Percentiles rank a stretch among this genome's conserved stretches.
phyloP scores from a whole-genome alignment of 371 early-diverging fungal species.

The Mortierella sp. region DNA sequence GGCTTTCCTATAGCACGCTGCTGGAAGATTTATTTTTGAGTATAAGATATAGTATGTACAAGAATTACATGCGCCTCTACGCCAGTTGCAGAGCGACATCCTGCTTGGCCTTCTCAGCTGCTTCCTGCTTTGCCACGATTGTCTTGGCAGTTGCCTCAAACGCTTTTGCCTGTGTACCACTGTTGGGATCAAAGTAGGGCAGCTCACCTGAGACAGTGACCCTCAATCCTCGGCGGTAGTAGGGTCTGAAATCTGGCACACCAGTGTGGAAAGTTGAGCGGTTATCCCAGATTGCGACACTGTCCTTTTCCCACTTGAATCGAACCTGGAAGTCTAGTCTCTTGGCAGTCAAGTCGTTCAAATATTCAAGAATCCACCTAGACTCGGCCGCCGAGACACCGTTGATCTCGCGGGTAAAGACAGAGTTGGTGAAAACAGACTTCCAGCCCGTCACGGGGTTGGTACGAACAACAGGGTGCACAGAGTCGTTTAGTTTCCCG shows the following conservation, averaged over 20 bases:
- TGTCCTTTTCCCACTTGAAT: conserved; percentile 68
- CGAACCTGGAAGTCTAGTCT: conserved; percentile 74
- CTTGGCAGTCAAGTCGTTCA: conserved; percentile 62
- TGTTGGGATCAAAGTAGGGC: conserved; percentile 69
- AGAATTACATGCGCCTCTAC: neutral
- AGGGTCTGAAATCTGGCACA: conserved; percentile 63
- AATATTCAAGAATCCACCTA: conserved; percentile 63
- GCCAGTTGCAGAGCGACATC: conserved; percentile 27
- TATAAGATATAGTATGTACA: too few species aligned
- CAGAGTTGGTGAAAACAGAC: conserved; percentile 71
- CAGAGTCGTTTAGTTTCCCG: conserved; percentile 56
- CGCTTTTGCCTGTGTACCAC: conserved; percentile 55
- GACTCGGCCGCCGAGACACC: conserved; percentile 65
- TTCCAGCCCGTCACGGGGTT: conserved; percentile 81
- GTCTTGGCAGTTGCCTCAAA: conserved; percentile 29
- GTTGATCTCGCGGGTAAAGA: conserved; percentile 70
- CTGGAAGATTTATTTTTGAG: too few species aligned
- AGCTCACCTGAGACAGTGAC: conserved; percentile 66
- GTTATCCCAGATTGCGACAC: conserved; percentile 80
- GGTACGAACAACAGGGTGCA: conserved; percentile 72
- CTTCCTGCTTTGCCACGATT: conserved; percentile 52
- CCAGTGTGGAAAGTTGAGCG: conserved; percentile 65
- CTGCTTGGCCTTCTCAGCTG: conserved; percentile 32
- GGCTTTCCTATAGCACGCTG: too few species aligned
- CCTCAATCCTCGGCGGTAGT: conserved; percentile 60